These are phyloP conservation scores for Fraxinus paxiana DNA, from an alignment of 305 asterid genomes.

Conservation along the genomic window DNA sequence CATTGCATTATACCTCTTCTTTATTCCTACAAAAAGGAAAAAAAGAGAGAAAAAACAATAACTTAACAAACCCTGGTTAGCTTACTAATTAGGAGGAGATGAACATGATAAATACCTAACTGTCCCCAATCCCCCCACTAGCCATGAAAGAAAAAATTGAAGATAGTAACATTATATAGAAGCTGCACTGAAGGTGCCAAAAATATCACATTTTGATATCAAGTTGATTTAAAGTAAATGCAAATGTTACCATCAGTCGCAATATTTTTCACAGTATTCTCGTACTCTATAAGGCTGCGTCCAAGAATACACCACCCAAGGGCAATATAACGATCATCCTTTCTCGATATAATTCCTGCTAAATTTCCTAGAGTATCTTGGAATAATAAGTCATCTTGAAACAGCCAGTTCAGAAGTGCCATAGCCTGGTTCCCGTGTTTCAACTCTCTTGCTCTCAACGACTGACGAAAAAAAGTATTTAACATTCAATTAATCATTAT, in stretches of 20 bases:
- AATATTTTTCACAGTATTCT: slow-evolving; percentile 35
- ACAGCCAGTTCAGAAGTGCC: slow-evolving; percentile 81
- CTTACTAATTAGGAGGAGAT: slow-evolving; percentile 10
- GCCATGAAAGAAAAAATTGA: background rate
- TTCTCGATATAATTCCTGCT: slow-evolving; percentile 49
- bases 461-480: slow-evolving; percentile 36
- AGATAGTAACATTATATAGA: background rate
- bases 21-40: slow-evolving; percentile 51
- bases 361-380: slow-evolving; percentile 44
- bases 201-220: background rate
- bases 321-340: slow-evolving; percentile 66
- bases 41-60: slow-evolving; percentile 13
- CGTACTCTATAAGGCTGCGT: slow-evolving; percentile 61
- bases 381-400: slow-evolving; percentile 61
- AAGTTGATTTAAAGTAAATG: background rate
- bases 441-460: slow-evolving; percentile 43
- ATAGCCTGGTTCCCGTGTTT: slow-evolving; percentile 53
- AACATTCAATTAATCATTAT: background rate
- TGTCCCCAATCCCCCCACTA: background rate
- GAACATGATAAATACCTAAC: background rate
- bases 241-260: slow-evolving; percentile 49
- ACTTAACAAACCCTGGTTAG: slow-evolving; percentile 21
- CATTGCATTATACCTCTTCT: slow-evolving; percentile 43
- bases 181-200: slow-evolving; percentile 7
- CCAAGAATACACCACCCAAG: slow-evolving; percentile 87